phyloP scores from a whole-genome alignment of 2,329 filamentous ascomycete species.

The Apiospora aurea region DNA sequence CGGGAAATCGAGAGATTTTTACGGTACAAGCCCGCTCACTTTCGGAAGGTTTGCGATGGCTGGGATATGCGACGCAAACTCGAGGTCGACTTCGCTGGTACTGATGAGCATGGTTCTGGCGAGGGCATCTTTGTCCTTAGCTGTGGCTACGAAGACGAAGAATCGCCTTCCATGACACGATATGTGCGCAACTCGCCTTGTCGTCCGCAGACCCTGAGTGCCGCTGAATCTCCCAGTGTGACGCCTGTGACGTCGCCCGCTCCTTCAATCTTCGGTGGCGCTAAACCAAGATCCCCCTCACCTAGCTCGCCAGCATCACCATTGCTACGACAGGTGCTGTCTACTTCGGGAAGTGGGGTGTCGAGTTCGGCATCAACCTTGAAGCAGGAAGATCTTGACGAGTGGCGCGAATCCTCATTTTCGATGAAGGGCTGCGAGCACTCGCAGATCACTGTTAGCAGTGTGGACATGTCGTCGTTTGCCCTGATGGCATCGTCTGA shows the following conservation, averaged over 20 bases:
- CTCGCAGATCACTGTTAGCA: slow-evolving; percentile 71
- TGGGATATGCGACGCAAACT: slow-evolving; percentile 93
- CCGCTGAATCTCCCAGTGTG: neutral
- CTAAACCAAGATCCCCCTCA: slow-evolving; percentile 31
- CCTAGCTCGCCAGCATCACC: slow-evolving; percentile 31
- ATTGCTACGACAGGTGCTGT: slow-evolving; percentile 31
- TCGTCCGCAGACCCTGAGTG: neutral
- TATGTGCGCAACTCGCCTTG: neutral
- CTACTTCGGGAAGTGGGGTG: slow-evolving; percentile 28
- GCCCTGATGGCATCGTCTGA: slow-evolving; percentile 76
- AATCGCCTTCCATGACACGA: slow-evolving; percentile 52
- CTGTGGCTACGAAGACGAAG: slow-evolving; percentile 71
- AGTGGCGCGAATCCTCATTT: slow-evolving; percentile 72
- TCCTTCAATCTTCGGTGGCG: slow-evolving; percentile 43
- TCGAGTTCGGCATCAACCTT: slow-evolving; percentile 37
- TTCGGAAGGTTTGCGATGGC: slow-evolving; percentile 77
- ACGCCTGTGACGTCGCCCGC: neutral
- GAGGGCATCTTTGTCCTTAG: slow-evolving; percentile 79
- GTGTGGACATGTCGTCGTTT: slow-evolving; percentile 77
- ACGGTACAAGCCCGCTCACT: slow-evolving; percentile 75
- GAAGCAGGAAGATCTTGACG: slow-evolving; percentile 50
- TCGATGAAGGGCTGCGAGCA: slow-evolving; percentile 65
- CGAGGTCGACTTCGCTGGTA: slow-evolving; percentile 87
- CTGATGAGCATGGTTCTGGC: slow-evolving; percentile 77
- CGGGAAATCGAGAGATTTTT: slow-evolving; percentile 82